These are phyloP conservation scores for Infundibulicybe gibba DNA, from an alignment of 768 basidiomycete genomes.

Conservation along the genomic window DNA sequence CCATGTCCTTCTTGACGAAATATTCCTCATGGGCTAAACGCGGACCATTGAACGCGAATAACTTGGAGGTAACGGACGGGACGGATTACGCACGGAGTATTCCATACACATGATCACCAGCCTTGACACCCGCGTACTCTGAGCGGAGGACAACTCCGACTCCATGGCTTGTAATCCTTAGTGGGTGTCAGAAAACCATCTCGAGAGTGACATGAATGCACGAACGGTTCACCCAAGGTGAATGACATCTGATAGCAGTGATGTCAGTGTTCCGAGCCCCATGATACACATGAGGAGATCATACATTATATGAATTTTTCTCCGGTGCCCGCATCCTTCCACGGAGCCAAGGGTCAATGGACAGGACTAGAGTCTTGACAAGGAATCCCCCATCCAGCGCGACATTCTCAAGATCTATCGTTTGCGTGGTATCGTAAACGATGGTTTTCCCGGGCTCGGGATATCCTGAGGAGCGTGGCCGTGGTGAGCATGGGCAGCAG, in stretches of 20 bases:
- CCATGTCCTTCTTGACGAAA: constrained; percentile 20
- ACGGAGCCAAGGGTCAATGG: constrained; percentile 42
- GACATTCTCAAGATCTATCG: constrained; percentile 39
- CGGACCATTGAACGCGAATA: constrained; percentile 20
- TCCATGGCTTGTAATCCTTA: constrained; percentile 14
- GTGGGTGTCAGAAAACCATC: background rate
- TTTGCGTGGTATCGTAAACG: constrained; percentile 31
- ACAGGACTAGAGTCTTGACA: constrained; percentile 39
- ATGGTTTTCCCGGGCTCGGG: constrained; percentile 35
- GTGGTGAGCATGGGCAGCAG: background rate
- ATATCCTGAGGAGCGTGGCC: constrained; percentile 9
- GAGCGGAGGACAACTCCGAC: constrained; percentile 19
- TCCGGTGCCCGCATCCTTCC: constrained; percentile 29
- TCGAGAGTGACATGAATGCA: background rate
- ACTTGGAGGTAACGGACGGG: constrained; percentile 6
- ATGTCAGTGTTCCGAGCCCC: background rate
- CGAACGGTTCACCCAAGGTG: constrained; percentile 20
- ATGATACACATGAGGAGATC: too few relatives aligned
- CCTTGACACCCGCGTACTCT: constrained; percentile 11
- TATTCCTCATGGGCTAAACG: constrained; percentile 38
- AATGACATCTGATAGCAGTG: constrained; percentile 5
- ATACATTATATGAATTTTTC: constrained; percentile 14
- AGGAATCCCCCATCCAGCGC: constrained; percentile 34
- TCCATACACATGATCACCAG: constrained; percentile 29
- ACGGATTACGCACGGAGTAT: constrained; percentile 8